Percentiles rank a stretch among this genome's conserved stretches.
These are phyloP conservation scores for Pseudozyma tsukubaensis DNA, from an alignment of 1,284 basidiomycete species.

Conservation along the genomic window DNA sequence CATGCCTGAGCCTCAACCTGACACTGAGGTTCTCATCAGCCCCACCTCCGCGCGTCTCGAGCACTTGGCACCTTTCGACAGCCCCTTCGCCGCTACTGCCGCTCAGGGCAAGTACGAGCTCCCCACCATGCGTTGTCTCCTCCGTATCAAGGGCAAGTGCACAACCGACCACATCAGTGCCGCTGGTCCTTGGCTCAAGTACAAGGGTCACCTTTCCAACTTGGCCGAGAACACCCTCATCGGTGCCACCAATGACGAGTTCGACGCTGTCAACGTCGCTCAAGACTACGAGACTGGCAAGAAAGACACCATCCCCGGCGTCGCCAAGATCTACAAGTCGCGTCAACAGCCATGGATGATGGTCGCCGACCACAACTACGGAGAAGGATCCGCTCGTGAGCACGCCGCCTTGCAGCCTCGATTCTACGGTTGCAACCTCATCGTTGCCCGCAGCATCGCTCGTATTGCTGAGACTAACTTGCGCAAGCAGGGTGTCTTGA, in stretches of 20 bases:
- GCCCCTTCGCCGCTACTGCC: slow-evolving; percentile 75
- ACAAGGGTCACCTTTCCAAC: slow-evolving; percentile 91
- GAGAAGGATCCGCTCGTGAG: slow-evolving; percentile 97
- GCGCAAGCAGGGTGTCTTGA: slow-evolving; percentile 68
- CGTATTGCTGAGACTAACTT: slow-evolving; percentile 77
- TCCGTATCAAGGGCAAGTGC: slow-evolving; percentile 95
- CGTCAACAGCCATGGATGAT: slow-evolving; percentile 80
- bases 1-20: slow-evolving; percentile 76
- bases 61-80: slow-evolving; percentile 84
- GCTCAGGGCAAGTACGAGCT: slow-evolving; percentile 77
- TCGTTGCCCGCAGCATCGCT: slow-evolving; percentile 72
- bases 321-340: slow-evolving; percentile 61
- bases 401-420: slow-evolving; percentile 97
- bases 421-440: slow-evolving; percentile 79
- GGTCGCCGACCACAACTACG: slow-evolving; percentile 87
- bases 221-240: slow-evolving; percentile 89
- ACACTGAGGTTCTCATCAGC: slow-evolving; percentile 79
- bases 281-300: slow-evolving; percentile 61
- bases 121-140: slow-evolving; percentile 77
- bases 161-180: slow-evolving; percentile 80
- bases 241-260: slow-evolving; percentile 69
- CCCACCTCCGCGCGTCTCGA: slow-evolving; percentile 76
- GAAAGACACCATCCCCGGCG: slow-evolving; percentile 64
- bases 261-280: slow-evolving; percentile 70
- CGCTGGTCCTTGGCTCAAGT: slow-evolving; percentile 85